Evolutionary conservation across 768 basidiomycete species (phyloP), one percentile per base, ranked within the genome.

Genomic region (Pilatotrama ljubarskyi): DNA sequence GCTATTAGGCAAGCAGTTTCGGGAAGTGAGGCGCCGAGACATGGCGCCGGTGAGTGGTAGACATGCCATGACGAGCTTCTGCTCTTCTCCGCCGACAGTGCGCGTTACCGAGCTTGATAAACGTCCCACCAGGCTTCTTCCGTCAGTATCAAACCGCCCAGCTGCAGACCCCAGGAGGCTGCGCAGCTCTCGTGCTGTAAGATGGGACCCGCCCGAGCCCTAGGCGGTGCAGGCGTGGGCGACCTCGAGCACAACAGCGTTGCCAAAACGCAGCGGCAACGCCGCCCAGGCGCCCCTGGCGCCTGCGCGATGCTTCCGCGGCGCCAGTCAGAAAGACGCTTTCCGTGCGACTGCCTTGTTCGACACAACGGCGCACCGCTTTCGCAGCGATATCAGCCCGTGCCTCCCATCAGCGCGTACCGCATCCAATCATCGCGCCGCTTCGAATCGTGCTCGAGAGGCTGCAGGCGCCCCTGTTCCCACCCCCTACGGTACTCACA

Each of bases 251-350:
- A 9, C 18, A 18, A 20, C 15, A 43, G 22, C 42, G 42, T 18
- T 10, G 20, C 18, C 29, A 32, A 32, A 32, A 32, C 29, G 29
- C 29, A 32, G 29, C 5, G 29, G 5, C 4, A 32, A 32, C 29
- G 29, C 29, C 29, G 29, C 29, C 29, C 29, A 32, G 22, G 44
- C 44, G 22, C 15, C 49, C 32, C 49, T 50, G 44, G 36, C 44
- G 44, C 44, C 22, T 6, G 36, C 14, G 4, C 14, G 22, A 6
- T 22, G 49, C 11, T 29, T n/a, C 42, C 50, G 42, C 43, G 51
- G 58, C 59, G 59, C 53, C 59, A 50, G 59, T 61, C 59, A 61
- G 32, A 61, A 55, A 61, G 53, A 61, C 59, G 59, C 53, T 61
- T 60, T 47, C 52, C 44, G 43, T 14, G 36, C 37, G 29, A 35